These are phyloP conservation scores for Aspergillus panamensis DNA, from an alignment of 495 filamentous ascomycete species.

Conservation along the genomic window DNA sequence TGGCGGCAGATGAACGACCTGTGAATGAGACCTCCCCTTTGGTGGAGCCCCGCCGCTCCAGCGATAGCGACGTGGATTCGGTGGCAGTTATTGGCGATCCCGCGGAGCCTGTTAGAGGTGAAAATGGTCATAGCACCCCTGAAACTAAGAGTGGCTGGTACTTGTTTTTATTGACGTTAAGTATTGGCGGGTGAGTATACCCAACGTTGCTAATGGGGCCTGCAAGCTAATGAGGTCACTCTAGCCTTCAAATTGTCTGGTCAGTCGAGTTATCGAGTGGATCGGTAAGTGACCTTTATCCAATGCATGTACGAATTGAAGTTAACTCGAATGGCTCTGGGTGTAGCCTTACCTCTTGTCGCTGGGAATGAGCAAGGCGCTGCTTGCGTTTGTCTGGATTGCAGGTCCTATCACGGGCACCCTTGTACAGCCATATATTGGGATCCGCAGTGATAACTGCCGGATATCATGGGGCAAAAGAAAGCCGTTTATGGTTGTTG, in stretches of 20 bases:
- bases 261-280: constrained; percentile 85
- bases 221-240: not conserved
- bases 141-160: constrained; percentile 70
- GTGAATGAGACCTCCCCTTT: constrained; percentile 43
- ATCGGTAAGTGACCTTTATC: constrained; percentile 49
- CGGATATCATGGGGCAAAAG: constrained; percentile 76
- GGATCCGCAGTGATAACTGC: constrained; percentile 85
- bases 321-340: not conserved
- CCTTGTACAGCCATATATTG: constrained; percentile 90
- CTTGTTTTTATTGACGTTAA: constrained; percentile 76
- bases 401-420: constrained; percentile 82
- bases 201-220: not conserved
- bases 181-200: constrained; percentile 65
- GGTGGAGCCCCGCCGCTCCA: constrained; percentile 22
- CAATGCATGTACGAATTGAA: not conserved
- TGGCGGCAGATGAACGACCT: constrained; percentile 17
- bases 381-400: constrained; percentile 94
- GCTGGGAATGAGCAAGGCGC: constrained; percentile 83
- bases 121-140: constrained; percentile 12
- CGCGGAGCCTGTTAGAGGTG: constrained; percentile 18
- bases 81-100: constrained; percentile 13
- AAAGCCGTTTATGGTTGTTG: constrained; percentile 83
- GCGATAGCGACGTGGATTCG: constrained; percentile 21
- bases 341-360: constrained; percentile 62
- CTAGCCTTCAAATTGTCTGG: constrained; percentile 87